A percentile compares a stretch with the other conserved stretches of the same genome.
Evolutionary conservation across 2,329 filamentous ascomycete species (phyloP).

Genomic region (Colletotrichum endophyticum): DNA sequence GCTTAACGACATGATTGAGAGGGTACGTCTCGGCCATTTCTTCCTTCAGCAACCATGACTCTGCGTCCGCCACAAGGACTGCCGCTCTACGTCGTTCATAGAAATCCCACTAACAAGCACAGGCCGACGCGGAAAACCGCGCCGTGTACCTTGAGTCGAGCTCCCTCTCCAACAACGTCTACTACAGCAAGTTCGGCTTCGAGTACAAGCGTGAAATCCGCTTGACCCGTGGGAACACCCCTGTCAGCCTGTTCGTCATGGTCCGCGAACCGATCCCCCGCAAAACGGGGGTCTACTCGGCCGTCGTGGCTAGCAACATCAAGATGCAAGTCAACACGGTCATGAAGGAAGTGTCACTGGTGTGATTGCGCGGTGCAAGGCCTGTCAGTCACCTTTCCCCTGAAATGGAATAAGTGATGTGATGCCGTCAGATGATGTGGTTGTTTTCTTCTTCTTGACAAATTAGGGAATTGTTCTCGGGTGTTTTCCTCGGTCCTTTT

Average conservation of each 20-base stretch:
- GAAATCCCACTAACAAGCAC: neutral
- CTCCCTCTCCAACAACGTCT: slow-evolving; percentile 68
- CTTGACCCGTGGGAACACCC: slow-evolving; percentile 60
- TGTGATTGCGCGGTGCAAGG: neutral
- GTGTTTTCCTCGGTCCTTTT: neutral
- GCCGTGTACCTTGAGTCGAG: slow-evolving; percentile 83
- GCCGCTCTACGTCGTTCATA: neutral
- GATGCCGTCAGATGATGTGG: neutral
- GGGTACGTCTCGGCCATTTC: slow-evolving; percentile 48
- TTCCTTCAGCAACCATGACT: neutral
- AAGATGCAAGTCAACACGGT: slow-evolving; percentile 31
- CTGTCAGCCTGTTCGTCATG: slow-evolving; percentile 79
- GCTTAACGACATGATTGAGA: slow-evolving; percentile 70
- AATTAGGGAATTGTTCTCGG: neutral
- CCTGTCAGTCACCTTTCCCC: neutral
- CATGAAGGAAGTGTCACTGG: slow-evolving; percentile 25
- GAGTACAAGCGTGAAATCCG: slow-evolving; percentile 66
- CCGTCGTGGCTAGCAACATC: slow-evolving; percentile 37
- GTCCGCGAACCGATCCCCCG: slow-evolving; percentile 69
- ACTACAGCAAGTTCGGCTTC: slow-evolving; percentile 81
- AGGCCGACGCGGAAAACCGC: slow-evolving; percentile 72
- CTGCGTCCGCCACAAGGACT: neutral
- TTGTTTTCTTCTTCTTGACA: neutral
- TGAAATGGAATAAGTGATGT: neutral
- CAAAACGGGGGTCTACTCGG: slow-evolving; percentile 28